Percentiles rank a stretch among this genome's conserved stretches.
Conservation (phyloP, 495 filamentous ascomycete species). For the Penicillium malachiteum region DNA sequence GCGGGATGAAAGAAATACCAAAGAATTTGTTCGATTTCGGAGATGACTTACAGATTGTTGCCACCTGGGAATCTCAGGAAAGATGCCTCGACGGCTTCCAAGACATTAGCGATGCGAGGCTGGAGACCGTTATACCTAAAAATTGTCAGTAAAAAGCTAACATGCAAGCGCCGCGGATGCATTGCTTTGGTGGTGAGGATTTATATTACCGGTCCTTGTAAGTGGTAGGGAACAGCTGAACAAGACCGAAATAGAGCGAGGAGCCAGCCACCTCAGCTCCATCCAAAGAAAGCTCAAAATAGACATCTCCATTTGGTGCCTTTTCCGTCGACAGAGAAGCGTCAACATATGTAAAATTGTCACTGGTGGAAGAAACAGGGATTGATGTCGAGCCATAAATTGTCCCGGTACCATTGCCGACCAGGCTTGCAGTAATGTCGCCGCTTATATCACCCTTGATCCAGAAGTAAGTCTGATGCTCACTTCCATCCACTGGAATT, state of each 20-base stretch:
- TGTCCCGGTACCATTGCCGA: slow-evolving; percentile 21
- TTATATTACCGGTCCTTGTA: slow-evolving; percentile 42
- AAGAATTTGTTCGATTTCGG: neutral
- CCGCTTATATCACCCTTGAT: slow-evolving; percentile 36
- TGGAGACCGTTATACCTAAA: slow-evolving; percentile 55
- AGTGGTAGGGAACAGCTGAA: slow-evolving; percentile 62
- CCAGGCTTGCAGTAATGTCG: slow-evolving; percentile 21
- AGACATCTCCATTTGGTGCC: slow-evolving; percentile 59
- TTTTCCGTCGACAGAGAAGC: slow-evolving; percentile 33
- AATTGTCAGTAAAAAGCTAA: neutral
- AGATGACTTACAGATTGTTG: slow-evolving; percentile 48
- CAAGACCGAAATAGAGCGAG: slow-evolving; percentile 58
- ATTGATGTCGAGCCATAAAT: slow-evolving; percentile 27
- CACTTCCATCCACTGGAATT: slow-evolving; percentile 48
- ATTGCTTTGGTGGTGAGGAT: neutral
- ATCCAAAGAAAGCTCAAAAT: slow-evolving; percentile 57
- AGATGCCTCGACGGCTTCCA: slow-evolving; percentile 51
- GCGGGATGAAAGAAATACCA: neutral
- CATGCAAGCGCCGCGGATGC: neutral
- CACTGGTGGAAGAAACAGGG: slow-evolving; percentile 11
- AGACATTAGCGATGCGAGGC: slow-evolving; percentile 52
- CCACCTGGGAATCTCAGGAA: slow-evolving; percentile 63
- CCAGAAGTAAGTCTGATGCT: slow-evolving; percentile 55
- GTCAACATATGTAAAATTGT: slow-evolving; percentile 27
- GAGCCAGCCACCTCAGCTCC: slow-evolving; percentile 34